These are phyloP conservation scores for Rubroboletus satanas DNA, from an alignment of 768 basidiomycete genomes.

Conservation along the genomic window DNA sequence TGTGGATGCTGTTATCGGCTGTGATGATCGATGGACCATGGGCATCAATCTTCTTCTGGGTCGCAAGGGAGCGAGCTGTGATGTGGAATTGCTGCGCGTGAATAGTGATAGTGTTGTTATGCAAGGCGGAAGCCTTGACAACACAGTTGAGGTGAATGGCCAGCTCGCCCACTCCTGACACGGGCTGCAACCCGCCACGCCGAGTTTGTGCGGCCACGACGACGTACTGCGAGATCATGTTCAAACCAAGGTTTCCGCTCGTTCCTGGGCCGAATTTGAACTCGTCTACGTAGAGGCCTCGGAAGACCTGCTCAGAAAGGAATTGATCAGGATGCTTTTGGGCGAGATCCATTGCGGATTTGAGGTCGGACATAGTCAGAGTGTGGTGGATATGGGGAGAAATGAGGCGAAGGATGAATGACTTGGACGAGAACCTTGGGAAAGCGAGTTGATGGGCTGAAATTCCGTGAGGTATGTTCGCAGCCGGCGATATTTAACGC, in stretches of 20 bases:
- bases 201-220: neutral
- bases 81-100: neutral
- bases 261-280: slow-evolving; percentile 1
- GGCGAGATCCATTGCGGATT: neutral
- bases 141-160: slow-evolving; percentile 6
- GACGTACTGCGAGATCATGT: slow-evolving; percentile 7
- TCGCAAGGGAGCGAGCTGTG: neutral
- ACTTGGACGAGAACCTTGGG: neutral
- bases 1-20: slow-evolving; percentile 8
- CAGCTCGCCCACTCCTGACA: neutral
- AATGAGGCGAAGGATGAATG: neutral
- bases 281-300: neutral
- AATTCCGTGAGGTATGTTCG: neutral
- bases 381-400: neutral
- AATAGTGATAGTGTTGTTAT: neutral
- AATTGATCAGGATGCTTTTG: neutral
- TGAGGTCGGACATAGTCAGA: neutral
- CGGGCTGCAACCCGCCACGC: neutral
- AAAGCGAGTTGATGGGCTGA: neutral
- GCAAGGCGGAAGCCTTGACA: neutral
- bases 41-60: neutral
- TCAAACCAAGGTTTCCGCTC: neutral
- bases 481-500: neutral
- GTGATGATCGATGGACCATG: slow-evolving; percentile 1
- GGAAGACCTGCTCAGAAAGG: neutral